Conservation (phyloP, 495 filamentous ascomycete genomes). For the Copromyces sp. region DNA sequence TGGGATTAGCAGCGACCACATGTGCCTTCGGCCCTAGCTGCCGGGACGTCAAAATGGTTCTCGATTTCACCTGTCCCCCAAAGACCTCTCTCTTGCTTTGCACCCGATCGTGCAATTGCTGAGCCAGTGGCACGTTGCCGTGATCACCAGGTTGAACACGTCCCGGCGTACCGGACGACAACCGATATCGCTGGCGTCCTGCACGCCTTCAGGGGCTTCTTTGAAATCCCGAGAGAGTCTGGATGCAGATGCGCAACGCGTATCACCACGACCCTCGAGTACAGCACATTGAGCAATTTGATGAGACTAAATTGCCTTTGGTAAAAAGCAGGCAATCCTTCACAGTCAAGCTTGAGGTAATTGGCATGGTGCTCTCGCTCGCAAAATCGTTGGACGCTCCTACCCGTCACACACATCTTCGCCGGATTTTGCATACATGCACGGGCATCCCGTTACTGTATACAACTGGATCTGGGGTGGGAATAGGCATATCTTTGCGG, state of each 20-base stretch:
- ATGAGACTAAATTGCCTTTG: background rate
- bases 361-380: background rate
- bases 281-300: background rate
- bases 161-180: background rate
- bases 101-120: constrained; percentile 8
- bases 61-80: constrained; percentile 8
- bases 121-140: constrained; percentile 3
- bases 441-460: background rate
- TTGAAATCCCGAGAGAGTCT: constrained; percentile 1
- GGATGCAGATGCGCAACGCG: background rate
- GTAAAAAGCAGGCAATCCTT: background rate
- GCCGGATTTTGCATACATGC: background rate
- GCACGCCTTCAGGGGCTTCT: constrained; percentile 3
- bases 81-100: background rate
- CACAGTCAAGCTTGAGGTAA: background rate
- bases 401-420: background rate
- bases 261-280: background rate
- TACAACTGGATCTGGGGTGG: background rate
- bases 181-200: constrained; percentile 17
- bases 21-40: background rate
- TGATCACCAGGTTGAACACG: background rate
- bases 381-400: background rate
- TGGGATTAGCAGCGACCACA: background rate
- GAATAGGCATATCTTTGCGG: background rate
- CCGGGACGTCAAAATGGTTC: background rate